Evolutionary conservation across 169 alveolate genomes (phyloP).

Genomic region (Plasmodium chabaudi): DNA sequence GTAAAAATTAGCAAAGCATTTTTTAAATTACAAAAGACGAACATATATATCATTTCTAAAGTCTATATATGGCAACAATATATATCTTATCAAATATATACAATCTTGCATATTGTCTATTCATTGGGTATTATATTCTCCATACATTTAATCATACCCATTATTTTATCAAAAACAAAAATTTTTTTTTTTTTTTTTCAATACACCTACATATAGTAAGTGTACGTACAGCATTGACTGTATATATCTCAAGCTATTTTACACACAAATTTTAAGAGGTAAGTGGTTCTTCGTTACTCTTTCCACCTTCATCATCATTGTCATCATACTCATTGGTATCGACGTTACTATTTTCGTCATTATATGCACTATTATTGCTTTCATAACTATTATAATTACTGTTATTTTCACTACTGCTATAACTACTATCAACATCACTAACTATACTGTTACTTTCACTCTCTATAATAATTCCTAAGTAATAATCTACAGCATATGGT

Average conservation of each 20-base stretch:
- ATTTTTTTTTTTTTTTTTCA: conserved; percentile 26
- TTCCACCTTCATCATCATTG: conserved; percentile 82
- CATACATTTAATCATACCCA: too few relatives aligned
- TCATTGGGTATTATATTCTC: too few relatives aligned
- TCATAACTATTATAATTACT: conserved; percentile 73
- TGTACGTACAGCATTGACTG: too few relatives aligned
- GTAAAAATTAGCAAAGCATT: too few relatives aligned
- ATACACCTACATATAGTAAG: too few relatives aligned
- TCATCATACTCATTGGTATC: conserved; percentile 84
- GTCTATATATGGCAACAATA: too few relatives aligned
- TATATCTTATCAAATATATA: too few relatives aligned
- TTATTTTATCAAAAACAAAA: too few relatives aligned
- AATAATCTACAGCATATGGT: conserved; percentile 87
- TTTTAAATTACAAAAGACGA: too few relatives aligned
- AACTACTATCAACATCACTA: conserved; percentile 74
- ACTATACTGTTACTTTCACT: conserved; percentile 75
- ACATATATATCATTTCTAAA: too few relatives aligned
- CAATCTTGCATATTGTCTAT: too few relatives aligned
- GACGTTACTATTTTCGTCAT: conserved; percentile 72
- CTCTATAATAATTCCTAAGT: conserved; percentile 82
- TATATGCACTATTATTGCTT: conserved; percentile 76
- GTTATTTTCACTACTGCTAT: conserved; percentile 70
- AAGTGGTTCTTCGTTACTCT: conserved; percentile 78
- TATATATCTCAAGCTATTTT: too few relatives aligned
- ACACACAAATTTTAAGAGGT: conserved; percentile 22